Evolutionary conservation across 345 rosid species (phyloP).

Genomic region (Populus tremula): DNA sequence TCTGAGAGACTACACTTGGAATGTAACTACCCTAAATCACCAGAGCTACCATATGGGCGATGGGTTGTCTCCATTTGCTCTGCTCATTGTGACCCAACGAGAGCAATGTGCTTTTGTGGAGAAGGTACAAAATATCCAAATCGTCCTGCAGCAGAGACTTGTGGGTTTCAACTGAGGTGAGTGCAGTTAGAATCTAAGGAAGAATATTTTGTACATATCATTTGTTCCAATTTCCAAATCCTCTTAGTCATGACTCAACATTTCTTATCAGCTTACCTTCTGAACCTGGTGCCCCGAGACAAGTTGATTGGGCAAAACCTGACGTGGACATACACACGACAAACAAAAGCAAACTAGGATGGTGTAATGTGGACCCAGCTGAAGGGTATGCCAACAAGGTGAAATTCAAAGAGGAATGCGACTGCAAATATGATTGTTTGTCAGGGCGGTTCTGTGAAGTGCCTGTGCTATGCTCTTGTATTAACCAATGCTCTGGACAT

Average conservation of each 20-base stretch:
- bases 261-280: conserved; percentile 52
- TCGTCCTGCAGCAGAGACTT: conserved; percentile 85
- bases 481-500: conserved; percentile 87
- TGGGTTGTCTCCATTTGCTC: conserved; percentile 94
- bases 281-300: conserved; percentile 57
- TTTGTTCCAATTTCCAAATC: background rate
- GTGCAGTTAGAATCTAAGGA: conserved; percentile 19
- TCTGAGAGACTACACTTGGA: conserved; percentile 55
- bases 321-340: conserved; percentile 75
- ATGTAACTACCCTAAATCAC: conserved; percentile 69
- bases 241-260: conserved; percentile 2
- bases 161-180: conserved; percentile 81
- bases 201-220: background rate
- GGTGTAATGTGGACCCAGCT: conserved; percentile 91
- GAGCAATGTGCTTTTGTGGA: conserved; percentile 98
- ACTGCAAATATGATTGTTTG: conserved; percentile 90
- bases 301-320: conserved; percentile 73
- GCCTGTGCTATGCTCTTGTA: conserved; percentile 69
- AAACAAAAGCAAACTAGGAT: conserved; percentile 74
- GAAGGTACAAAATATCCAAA: conserved; percentile 94
- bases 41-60: conserved; percentile 73
- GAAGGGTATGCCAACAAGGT: conserved; percentile 66
- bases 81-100: conserved; percentile 76
- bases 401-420: conserved; percentile 75
- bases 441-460: conserved; percentile 86